phyloP scores from a whole-genome alignment of 2,329 filamentous ascomycete species.

The Aspergillus fischeri region DNA sequence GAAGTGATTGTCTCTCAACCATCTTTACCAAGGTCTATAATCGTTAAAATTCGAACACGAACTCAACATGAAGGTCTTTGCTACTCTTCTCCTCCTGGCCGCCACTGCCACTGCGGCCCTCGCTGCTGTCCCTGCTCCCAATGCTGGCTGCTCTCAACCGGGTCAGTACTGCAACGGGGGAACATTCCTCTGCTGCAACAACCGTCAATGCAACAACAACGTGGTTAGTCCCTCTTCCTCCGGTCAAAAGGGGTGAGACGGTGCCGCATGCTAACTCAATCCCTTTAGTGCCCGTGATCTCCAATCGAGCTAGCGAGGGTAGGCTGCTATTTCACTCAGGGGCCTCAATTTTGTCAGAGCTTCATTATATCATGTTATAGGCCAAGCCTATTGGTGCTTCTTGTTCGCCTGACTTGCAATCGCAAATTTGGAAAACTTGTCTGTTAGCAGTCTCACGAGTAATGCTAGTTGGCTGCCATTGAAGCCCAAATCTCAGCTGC shows the following conservation, averaged over 20 bases:
- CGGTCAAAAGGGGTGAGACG: not conserved
- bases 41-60: not conserved
- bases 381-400: too few species aligned
- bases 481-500: not conserved
- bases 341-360: too few species aligned
- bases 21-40: not conserved
- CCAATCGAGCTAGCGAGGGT: not conserved
- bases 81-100: not conserved
- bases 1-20: not conserved
- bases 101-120: not conserved
- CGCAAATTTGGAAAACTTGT: too few species aligned
- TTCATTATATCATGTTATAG: too few species aligned
- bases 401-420: too few species aligned
- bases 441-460: too few species aligned
- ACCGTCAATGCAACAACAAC: not conserved
- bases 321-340: not conserved
- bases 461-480: not conserved
- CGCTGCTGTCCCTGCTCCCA: not conserved
- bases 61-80: not conserved
- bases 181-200: slow-evolving; percentile 8
- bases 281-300: not conserved
- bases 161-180: slow-evolving; percentile 12
- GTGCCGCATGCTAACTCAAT: not conserved
- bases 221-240: not conserved
- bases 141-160: slow-evolving; percentile 5